phyloP scores from a whole-genome alignment of 441 rosid genomes.

The Pelargonium australe region DNA sequence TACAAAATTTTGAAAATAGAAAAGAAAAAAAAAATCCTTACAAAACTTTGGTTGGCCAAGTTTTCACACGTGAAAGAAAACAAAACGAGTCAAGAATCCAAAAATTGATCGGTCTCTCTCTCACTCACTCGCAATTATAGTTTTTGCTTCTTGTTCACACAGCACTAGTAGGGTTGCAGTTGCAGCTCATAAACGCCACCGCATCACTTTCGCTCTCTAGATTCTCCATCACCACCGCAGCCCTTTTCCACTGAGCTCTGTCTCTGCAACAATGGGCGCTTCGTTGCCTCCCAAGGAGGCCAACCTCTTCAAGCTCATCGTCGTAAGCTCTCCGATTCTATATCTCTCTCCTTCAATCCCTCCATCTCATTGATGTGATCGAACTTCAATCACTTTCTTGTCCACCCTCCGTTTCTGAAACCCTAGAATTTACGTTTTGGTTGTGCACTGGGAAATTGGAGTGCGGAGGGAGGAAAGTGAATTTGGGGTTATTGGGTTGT shows the following conservation, averaged over 20 bases:
- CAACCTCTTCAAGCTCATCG: constrained; percentile 99
- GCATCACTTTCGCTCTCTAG: constrained; percentile 13
- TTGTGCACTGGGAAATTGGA: neutral
- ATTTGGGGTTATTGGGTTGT: constrained; percentile 9
- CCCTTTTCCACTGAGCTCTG: neutral
- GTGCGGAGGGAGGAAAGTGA: neutral
- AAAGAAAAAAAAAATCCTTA: too few relatives aligned
- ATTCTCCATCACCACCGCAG: constrained; percentile 14
- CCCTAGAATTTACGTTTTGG: constrained; percentile 29
- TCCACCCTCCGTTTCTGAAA: constrained; percentile 14
- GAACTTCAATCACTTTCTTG: neutral
- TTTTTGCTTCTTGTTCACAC: too few relatives aligned
- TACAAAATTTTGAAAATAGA: too few relatives aligned
- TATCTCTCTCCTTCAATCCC: neutral
- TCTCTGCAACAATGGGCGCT: constrained; percentile 62
- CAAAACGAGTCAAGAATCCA: too few relatives aligned
- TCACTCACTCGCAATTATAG: too few relatives aligned
- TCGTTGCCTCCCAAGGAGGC: constrained; percentile 99
- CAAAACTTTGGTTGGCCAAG: too few relatives aligned
- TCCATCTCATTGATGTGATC: constrained; percentile 1
- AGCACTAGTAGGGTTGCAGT: constrained; percentile 20
- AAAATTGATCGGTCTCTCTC: too few relatives aligned
- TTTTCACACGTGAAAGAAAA: too few relatives aligned
- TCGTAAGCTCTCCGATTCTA: constrained; percentile 54
- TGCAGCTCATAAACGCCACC: constrained; percentile 77